phyloP scores from a whole-genome alignment of 345 rosid genomes.

The Raphanus sativus region DNA sequence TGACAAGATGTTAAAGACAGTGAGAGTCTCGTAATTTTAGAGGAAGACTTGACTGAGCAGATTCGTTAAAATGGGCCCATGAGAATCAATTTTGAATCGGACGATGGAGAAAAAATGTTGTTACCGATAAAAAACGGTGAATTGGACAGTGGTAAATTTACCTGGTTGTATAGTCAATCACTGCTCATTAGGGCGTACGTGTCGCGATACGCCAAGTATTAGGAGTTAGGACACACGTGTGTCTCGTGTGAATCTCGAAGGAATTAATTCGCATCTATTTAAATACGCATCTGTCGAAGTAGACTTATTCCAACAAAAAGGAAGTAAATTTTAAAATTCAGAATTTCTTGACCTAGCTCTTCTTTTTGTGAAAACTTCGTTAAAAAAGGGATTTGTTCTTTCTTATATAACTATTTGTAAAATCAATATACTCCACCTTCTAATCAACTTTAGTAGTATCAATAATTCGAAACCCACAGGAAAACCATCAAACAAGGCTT shows the following conservation, averaged over 20 bases:
- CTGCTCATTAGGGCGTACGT: conserved; percentile 17
- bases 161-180: neutral
- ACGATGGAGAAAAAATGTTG: conserved; percentile 3
- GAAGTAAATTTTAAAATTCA: too few relatives aligned
- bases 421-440: neutral
- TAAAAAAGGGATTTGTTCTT: neutral
- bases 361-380: neutral
- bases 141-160: neutral
- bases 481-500: neutral
- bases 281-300: neutral
- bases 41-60: conserved; percentile 17
- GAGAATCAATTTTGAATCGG: conserved; percentile 5
- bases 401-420: neutral
- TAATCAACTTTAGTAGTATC: neutral
- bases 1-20: too few relatives aligned
- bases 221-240: conserved; percentile 17
- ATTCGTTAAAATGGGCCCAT: conserved; percentile 3
- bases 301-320: neutral
- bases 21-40: too few relatives aligned
- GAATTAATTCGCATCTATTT: neutral
- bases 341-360: neutral
- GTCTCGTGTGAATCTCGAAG: neutral
- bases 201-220: conserved; percentile 9
- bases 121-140: neutral
- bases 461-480: neutral